phyloP scores from a whole-genome alignment of 768 basidiomycete species.

The Rhodotorula graminis region DNA sequence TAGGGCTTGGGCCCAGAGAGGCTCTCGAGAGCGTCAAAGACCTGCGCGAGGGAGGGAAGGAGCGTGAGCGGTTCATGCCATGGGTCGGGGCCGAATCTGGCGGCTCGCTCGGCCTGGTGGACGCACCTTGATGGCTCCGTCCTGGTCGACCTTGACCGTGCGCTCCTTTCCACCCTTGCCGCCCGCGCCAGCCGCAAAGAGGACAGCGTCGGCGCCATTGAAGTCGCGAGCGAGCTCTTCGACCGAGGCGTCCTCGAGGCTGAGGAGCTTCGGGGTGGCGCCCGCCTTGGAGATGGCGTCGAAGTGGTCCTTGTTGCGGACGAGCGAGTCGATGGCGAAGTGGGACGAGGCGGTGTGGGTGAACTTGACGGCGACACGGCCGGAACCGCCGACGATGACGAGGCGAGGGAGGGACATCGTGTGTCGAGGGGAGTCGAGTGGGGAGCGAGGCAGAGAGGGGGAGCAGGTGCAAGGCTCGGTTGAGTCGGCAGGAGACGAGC shows the following conservation, averaged over 20 bases:
- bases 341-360: constrained; percentile 51
- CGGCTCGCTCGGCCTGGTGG: too few relatives aligned
- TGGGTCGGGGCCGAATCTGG: background rate
- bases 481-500: too few relatives aligned
- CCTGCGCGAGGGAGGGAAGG: background rate
- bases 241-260: constrained; percentile 56
- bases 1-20: constrained; percentile 45
- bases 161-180: constrained; percentile 55
- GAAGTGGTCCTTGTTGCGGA: constrained; percentile 54
- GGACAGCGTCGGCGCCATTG: constrained; percentile 46
- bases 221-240: constrained; percentile 54
- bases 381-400: constrained; percentile 38
- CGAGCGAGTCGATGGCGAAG: constrained; percentile 57
- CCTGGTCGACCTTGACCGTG: constrained; percentile 58
- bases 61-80: too few relatives aligned
- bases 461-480: too few relatives aligned
- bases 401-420: constrained; percentile 2
- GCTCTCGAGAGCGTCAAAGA: constrained; percentile 61
- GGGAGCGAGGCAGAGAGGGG: background rate
- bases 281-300: constrained; percentile 52
- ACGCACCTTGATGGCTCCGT: constrained; percentile 61
- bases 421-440: background rate
- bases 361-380: constrained; percentile 52
- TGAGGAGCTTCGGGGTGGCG: constrained; percentile 56
- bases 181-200: constrained; percentile 55